Evolutionary conservation across 306 rosid species (phyloP).

Genomic region (Styphnolobium japonicum): DNA sequence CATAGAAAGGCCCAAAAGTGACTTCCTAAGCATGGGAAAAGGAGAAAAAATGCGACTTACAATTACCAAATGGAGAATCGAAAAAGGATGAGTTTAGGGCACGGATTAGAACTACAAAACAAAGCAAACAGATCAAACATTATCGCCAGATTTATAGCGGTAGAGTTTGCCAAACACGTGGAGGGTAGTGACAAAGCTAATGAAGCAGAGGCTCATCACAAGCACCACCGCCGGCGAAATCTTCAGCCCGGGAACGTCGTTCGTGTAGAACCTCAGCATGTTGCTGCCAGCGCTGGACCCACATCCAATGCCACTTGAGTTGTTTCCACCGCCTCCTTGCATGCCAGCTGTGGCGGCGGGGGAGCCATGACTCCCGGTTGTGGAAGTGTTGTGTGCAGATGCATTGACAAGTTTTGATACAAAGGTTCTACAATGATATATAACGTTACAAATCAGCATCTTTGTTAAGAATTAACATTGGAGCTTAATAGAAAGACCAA

Average conservation of each 20-base stretch:
- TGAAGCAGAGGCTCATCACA: conserved; percentile 90
- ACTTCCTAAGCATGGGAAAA: background rate
- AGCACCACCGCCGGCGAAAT: conserved; percentile 84
- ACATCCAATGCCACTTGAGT: background rate
- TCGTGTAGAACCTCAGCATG: conserved; percentile 95
- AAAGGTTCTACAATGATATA: no score
- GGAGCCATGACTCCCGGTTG: conserved; percentile 66
- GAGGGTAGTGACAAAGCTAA: conserved; percentile 84
- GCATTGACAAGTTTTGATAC: no score
- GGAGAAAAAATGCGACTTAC: background rate
- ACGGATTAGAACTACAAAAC: background rate
- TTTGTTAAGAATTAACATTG: no score
- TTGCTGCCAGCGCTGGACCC: conserved; percentile 48
- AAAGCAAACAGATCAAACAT: conserved; percentile 30
- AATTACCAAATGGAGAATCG: background rate
- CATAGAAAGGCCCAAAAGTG: background rate
- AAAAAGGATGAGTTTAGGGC: background rate
- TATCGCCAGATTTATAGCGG: conserved; percentile 41
- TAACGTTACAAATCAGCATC: no score
- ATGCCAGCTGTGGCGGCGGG: conserved; percentile 81
- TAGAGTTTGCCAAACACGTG: conserved; percentile 83
- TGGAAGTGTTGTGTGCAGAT: no score
- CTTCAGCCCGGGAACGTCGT: conserved; percentile 88
- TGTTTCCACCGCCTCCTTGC: conserved; percentile 51
- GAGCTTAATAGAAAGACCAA: no score